Evolutionary conservation across 2,329 filamentous ascomycete species (phyloP).

Genomic region (Davidsoniella eucalypti): DNA sequence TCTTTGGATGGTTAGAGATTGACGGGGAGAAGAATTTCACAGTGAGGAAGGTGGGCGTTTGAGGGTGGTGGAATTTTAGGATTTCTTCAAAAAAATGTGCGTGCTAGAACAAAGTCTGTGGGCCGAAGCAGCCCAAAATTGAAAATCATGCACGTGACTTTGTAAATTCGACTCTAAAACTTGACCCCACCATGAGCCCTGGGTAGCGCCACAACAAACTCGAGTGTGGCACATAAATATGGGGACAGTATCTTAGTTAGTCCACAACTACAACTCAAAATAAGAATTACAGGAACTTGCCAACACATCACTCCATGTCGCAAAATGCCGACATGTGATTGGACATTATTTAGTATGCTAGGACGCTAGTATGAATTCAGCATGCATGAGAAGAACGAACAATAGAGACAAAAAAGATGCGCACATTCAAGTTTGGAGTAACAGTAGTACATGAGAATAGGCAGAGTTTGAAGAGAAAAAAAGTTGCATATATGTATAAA

Average conservation of each 20-base stretch:
- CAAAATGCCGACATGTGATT: too few species aligned
- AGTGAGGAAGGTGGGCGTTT: constrained; percentile 11
- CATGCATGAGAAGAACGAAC: neutral
- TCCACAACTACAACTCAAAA: too few species aligned
- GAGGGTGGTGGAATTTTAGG: constrained; percentile 13
- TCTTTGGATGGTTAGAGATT: constrained; percentile 23
- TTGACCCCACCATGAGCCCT: constrained; percentile 9
- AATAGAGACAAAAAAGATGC: neutral
- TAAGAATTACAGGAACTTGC: too few species aligned
- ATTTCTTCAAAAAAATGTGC: constrained; percentile 13
- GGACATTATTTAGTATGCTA: too few species aligned
- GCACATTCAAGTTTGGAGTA: neutral
- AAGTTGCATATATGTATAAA: neutral
- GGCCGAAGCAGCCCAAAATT: constrained; percentile 10
- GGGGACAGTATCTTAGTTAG: too few species aligned
- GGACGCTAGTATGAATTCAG: too few species aligned
- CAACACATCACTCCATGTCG: too few species aligned
- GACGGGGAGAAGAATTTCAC: constrained; percentile 12
- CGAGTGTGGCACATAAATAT: too few species aligned
- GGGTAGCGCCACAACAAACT: neutral
- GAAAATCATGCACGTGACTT: constrained; percentile 6
- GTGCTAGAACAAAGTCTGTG: constrained; percentile 10
- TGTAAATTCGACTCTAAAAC: constrained; percentile 7
- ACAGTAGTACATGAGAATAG: neutral
- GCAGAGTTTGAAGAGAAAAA: neutral